Conservation (phyloP, 176 grass and related monocot species). For the Carex kokanica region DNA sequence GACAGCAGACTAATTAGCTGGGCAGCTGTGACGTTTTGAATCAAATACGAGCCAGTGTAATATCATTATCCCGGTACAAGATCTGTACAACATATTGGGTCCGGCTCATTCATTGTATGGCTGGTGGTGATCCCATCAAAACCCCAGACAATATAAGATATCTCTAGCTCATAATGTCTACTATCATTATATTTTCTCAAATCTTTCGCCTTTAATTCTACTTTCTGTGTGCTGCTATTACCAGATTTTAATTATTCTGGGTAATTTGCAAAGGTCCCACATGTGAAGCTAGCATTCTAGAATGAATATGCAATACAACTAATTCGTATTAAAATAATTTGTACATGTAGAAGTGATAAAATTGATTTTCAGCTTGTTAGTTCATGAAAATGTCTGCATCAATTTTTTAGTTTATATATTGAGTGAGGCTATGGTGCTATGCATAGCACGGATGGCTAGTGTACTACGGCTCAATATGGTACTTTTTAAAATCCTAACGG, state of each 20-base stretch:
- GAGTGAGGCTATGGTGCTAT: too few species aligned
- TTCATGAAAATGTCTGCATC: too few species aligned
- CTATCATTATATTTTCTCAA: neutral
- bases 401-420: neutral
- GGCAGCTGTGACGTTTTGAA: neutral
- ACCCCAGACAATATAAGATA: neutral
- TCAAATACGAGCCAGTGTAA: neutral
- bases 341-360: too few species aligned
- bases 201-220: neutral
- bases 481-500: too few species aligned
- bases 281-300: neutral
- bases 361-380: too few species aligned
- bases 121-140: neutral
- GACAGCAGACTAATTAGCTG: neutral
- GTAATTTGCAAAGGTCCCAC: neutral
- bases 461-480: too few species aligned
- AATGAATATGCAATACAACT: neutral
- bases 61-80: neutral
- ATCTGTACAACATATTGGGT: conserved; percentile 15
- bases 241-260: neutral
- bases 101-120: neutral
- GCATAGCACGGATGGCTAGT: too few species aligned
- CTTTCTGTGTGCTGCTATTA: neutral
- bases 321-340: neutral
- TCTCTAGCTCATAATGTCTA: neutral